A percentile compares a stretch with the other conserved stretches of the same genome.
Conservation (phyloP, 805 yeast species). For the Suhomyces kilbournensis region DNA sequence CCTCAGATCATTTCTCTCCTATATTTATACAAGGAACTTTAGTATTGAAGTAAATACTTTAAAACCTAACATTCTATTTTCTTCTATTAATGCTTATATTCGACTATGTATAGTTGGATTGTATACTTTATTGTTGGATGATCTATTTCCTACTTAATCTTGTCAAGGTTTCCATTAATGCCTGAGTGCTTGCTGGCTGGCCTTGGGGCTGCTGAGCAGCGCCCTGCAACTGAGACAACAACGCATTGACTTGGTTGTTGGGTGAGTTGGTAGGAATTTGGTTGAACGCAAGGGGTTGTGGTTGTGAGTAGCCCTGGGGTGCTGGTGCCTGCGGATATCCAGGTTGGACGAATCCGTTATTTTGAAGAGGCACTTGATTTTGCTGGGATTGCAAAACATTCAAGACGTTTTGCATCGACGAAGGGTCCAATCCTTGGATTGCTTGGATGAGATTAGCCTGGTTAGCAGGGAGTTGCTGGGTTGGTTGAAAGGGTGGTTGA, state of each 20-base stretch:
- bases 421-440: conserved; percentile 27
- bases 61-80: too few species aligned
- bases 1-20: too few species aligned
- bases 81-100: too few species aligned
- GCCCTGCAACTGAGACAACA: conserved; percentile 26
- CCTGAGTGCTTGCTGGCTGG: conserved; percentile 18
- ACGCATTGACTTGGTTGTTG: conserved; percentile 24
- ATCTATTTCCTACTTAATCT: conserved; percentile 28
- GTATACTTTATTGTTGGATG: too few species aligned
- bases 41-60: too few species aligned
- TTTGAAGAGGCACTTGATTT: conserved; percentile 12
- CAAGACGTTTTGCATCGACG: conserved; percentile 32
- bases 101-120: too few species aligned
- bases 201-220: conserved; percentile 9
- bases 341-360: not conserved
- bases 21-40: too few species aligned
- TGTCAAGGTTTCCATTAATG: conserved; percentile 37
- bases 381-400: conserved; percentile 27
- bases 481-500: not conserved
- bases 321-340: conserved; percentile 1
- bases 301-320: not conserved
- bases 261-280: conserved; percentile 16
- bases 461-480: not conserved
- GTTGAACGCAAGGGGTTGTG: not conserved
- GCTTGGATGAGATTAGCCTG: conserved; percentile 15